phyloP scores from a whole-genome alignment of 208 protist genomes.

The Polymyxa betae region DNA sequence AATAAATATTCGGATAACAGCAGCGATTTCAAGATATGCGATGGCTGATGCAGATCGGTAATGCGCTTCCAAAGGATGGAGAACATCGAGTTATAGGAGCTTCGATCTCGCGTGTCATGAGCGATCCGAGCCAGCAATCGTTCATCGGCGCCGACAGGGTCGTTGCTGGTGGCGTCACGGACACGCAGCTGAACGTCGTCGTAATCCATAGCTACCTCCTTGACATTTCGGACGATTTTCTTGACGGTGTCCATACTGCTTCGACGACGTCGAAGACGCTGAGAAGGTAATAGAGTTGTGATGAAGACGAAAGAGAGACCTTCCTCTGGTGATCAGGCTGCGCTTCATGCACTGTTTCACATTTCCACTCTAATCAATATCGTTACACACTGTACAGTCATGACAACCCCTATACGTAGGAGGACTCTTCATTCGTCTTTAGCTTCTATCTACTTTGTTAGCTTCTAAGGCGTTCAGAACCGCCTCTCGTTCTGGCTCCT shows the following conservation, averaged over 20 bases:
- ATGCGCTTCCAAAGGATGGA: slow-evolving; percentile 38
- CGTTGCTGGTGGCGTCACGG: background rate
- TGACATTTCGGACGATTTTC: slow-evolving; percentile 8
- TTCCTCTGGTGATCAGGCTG: no score
- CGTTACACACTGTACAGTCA: no score
- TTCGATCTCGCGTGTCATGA: slow-evolving; percentile 21
- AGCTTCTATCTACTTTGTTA: no score
- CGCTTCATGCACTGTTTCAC: no score
- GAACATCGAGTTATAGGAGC: slow-evolving; percentile 48
- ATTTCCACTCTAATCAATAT: no score
- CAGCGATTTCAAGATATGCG: slow-evolving; percentile 21
- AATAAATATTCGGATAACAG: background rate
- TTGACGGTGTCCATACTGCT: slow-evolving; percentile 14
- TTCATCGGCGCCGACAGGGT: slow-evolving; percentile 39
- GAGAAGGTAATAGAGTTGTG: no score
- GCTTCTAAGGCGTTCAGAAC: no score
- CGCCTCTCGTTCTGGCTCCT: background rate
- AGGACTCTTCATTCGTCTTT: no score
- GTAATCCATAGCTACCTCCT: slow-evolving; percentile 41
- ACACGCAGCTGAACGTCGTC: slow-evolving; percentile 45
- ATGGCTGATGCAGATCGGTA: slow-evolving; percentile 48
- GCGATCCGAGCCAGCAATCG: slow-evolving; percentile 39
- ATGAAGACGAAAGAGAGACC: no score
- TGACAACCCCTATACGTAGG: no score
- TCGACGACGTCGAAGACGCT: no score